Evolutionary conservation across 148 eudicot genomes (phyloP).

Genomic region (Rhododendron mucronatum): DNA sequence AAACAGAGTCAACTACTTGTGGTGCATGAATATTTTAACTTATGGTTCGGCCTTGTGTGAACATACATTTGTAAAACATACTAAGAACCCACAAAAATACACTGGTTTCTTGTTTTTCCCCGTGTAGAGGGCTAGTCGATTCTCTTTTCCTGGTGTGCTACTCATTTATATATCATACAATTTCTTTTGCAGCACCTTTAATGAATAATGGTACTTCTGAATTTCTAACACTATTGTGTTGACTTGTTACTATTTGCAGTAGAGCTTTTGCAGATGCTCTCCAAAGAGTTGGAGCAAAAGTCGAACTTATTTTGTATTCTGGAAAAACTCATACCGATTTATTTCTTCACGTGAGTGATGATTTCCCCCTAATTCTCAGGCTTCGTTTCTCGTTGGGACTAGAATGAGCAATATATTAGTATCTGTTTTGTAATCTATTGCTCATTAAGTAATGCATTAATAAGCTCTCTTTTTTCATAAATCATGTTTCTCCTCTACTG

Average conservation of each 20-base stretch:
- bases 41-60: neutral
- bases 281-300: constrained; percentile 56
- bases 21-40: neutral
- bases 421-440: neutral
- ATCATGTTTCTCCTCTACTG: neutral
- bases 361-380: neutral
- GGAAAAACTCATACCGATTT: constrained; percentile 96
- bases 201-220: neutral
- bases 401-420: neutral
- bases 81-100: neutral
- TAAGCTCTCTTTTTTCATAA: neutral
- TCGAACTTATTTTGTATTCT: constrained; percentile 55
- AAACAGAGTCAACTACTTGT: neutral
- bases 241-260: constrained; percentile 36
- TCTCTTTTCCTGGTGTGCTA: neutral
- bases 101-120: neutral
- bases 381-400: neutral
- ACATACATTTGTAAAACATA: neutral
- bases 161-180: neutral
- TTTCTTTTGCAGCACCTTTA: neutral
- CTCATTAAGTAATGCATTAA: neutral
- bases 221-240: neutral
- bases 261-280: constrained; percentile 62
- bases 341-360: constrained; percentile 68
- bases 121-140: neutral